These are phyloP conservation scores for Colletotrichum theobromicola DNA, from an alignment of 2,329 filamentous ascomycete genomes.

Conservation along the genomic window DNA sequence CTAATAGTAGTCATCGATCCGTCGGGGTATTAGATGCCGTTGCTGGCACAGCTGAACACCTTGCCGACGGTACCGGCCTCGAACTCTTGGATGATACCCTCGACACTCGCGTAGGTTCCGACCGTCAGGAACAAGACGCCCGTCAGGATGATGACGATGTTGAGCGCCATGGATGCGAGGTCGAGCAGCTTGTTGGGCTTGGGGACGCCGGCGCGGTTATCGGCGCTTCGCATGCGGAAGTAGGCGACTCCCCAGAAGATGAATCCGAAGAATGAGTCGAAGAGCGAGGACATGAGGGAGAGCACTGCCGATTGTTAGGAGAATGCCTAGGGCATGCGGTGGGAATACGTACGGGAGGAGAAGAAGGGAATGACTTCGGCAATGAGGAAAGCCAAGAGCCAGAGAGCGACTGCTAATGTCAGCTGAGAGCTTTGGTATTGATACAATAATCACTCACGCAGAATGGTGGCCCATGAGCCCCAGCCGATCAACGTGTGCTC, in stretches of 20 bases:
- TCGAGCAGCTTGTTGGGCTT: slow-evolving; percentile 57
- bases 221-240: slow-evolving; percentile 74
- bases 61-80: slow-evolving; percentile 66
- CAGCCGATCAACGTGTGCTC: slow-evolving; percentile 84
- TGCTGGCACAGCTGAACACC: slow-evolving; percentile 76
- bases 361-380: slow-evolving; percentile 95
- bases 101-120: slow-evolving; percentile 81
- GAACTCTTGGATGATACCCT: slow-evolving; percentile 79
- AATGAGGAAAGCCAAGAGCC: slow-evolving; percentile 91
- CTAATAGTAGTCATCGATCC: background rate
- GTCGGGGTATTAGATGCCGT: slow-evolving; percentile 47
- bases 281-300: slow-evolving; percentile 84
- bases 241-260: slow-evolving; percentile 92
- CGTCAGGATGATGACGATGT: slow-evolving; percentile 73
- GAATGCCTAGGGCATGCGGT: accelerated
- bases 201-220: slow-evolving; percentile 59
- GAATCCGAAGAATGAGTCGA: slow-evolving; percentile 93
- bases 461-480: slow-evolving; percentile 77
- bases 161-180: slow-evolving; percentile 65
- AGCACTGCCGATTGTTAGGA: slow-evolving; percentile 53
- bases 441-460: slow-evolving; percentile 48
- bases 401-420: slow-evolving; percentile 59
- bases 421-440: background rate
- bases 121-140: slow-evolving; percentile 83
- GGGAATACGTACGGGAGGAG: slow-evolving; percentile 64